Percentiles rank a stretch among this genome's conserved stretches.
Conservation (phyloP, 768 basidiomycete genomes). For the Boletus rubroflammeus region DNA sequence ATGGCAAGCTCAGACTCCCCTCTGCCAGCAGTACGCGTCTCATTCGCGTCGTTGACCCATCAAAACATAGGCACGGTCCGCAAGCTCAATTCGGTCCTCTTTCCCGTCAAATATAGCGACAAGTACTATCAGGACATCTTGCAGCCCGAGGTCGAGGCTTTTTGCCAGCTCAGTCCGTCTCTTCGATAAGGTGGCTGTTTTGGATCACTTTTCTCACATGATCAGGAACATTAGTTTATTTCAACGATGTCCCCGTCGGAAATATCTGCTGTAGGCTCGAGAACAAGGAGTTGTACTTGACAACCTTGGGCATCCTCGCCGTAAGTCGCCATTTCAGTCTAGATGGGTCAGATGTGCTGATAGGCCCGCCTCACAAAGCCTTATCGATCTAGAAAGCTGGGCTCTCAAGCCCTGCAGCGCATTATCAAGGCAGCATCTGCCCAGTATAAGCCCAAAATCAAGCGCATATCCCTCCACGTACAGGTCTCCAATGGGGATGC, state of each 20-base stretch:
- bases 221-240: constrained; percentile 61
- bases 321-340: constrained; percentile 42
- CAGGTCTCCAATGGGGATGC: constrained; percentile 78
- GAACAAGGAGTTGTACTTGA: constrained; percentile 63
- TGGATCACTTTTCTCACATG: constrained; percentile 21
- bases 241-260: constrained; percentile 89
- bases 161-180: constrained; percentile 82
- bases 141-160: constrained; percentile 73
- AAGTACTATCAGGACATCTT: constrained; percentile 84
- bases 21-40: constrained; percentile 41
- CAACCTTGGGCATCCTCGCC: constrained; percentile 90
- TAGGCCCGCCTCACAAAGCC: constrained; percentile 46
- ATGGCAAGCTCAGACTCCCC: constrained; percentile 25
- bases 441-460: constrained; percentile 58
- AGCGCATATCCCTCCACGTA: constrained; percentile 78
- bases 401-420: constrained; percentile 66
- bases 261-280: constrained; percentile 85
- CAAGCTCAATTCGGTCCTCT: constrained; percentile 70
- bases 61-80: constrained; percentile 78
- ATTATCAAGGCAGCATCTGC: constrained; percentile 61
- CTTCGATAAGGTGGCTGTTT: constrained; percentile 11
- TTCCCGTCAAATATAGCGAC: constrained; percentile 86
- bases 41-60: constrained; percentile 68
- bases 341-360: constrained; percentile 14
- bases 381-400: constrained; percentile 76